phyloP scores from a whole-genome alignment of 441 rosid species.

The Croton setiger region DNA sequence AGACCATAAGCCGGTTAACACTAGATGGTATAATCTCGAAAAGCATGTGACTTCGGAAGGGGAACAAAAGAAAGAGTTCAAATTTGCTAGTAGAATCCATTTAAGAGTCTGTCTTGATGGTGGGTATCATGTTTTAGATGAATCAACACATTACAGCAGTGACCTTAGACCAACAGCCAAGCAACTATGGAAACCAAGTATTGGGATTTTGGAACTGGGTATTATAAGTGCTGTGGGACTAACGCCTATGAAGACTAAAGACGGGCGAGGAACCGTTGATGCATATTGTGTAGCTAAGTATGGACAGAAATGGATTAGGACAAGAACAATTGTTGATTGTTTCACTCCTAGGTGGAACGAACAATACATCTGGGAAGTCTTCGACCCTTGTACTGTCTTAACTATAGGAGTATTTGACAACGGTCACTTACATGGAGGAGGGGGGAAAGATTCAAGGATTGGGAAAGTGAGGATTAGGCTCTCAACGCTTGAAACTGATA shows the following conservation, averaged over 20 bases:
- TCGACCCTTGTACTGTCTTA: constrained; percentile 81
- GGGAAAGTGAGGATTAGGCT: constrained; percentile 90
- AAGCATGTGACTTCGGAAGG: constrained; percentile 53
- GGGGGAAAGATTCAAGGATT: constrained; percentile 49
- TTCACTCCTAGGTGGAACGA: constrained; percentile 83
- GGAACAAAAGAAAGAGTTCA: constrained; percentile 70
- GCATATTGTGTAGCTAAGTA: constrained; percentile 95
- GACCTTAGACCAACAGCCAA: constrained; percentile 85
- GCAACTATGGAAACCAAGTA: constrained; percentile 75
- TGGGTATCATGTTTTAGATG: constrained; percentile 91
- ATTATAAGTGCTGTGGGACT: constrained; percentile 75
- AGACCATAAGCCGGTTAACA: constrained; percentile 75
- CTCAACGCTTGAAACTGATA: constrained; percentile 79
- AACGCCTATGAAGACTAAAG: constrained; percentile 66
- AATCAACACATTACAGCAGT: constrained; percentile 90
- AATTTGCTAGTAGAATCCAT: constrained; percentile 84
- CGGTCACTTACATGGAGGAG: constrained; percentile 47
- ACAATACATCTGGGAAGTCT: constrained; percentile 96
- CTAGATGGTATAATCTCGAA: constrained; percentile 84
- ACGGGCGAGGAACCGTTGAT: constrained; percentile 80
- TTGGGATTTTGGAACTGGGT: constrained; percentile 81
- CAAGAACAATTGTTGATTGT: constrained; percentile 76
- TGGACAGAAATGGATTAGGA: constrained; percentile 91
- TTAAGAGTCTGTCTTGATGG: constrained; percentile 77
- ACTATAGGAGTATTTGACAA: constrained; percentile 82